Evolutionary conservation across 2,329 filamentous ascomycete genomes (phyloP).

Genomic region (Colletotrichum caudatum): DNA sequence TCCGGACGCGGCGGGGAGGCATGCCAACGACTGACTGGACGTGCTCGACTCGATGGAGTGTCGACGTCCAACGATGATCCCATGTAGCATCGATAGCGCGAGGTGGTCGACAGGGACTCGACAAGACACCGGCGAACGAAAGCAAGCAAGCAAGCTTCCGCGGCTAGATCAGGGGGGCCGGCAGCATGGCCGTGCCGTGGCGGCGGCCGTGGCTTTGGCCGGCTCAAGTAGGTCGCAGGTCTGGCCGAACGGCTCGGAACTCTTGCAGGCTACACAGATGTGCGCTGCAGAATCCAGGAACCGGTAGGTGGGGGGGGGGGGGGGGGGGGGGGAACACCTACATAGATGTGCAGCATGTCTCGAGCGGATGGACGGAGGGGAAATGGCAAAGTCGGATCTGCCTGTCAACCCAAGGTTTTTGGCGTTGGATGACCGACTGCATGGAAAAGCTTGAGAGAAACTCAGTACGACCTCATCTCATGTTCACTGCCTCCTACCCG

Average conservation of each 20-base stretch:
- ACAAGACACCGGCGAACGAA: background rate
- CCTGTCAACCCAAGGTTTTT: background rate
- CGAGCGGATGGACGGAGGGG: slow-evolving; percentile 3
- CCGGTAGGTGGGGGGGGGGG: slow-evolving; percentile 13
- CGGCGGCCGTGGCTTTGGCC: background rate
- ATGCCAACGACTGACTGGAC: background rate
- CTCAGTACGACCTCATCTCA: too few species aligned
- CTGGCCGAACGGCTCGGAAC: slow-evolving; percentile 3
- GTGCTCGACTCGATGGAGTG: background rate
- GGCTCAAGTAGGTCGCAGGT: background rate
- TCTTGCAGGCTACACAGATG: background rate
- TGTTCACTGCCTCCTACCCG: background rate
- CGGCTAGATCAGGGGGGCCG: background rate
- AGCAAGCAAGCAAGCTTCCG: background rate
- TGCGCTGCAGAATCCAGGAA: slow-evolving; percentile 34
- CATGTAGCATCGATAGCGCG: background rate
- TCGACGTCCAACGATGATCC: background rate
- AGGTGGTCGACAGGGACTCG: background rate
- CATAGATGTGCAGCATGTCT: background rate
- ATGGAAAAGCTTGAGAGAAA: too few species aligned
- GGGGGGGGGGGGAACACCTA: background rate
- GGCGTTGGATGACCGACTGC: background rate
- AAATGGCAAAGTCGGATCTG: background rate
- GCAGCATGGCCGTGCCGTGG: background rate
- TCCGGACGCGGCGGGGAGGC: slow-evolving; percentile 8